A percentile compares a stretch with the other conserved stretches of the same genome.
Conservation (phyloP, 371 early-diverging fungal genomes). For the Basidiobolus heterosporus region DNA sequence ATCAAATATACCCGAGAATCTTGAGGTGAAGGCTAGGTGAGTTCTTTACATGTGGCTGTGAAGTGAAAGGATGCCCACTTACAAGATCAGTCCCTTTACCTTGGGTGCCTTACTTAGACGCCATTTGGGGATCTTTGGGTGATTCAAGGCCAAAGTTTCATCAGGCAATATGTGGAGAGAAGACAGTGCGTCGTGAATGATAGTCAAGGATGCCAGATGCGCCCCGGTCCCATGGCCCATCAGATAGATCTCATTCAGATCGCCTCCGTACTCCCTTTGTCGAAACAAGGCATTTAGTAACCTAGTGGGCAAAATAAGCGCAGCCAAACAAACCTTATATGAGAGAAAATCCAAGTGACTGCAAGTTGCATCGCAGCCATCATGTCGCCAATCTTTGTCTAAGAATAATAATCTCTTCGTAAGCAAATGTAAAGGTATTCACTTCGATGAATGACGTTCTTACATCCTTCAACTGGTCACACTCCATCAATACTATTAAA, state of each 20-base stretch:
- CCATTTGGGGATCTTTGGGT: background rate
- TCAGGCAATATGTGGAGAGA: slow-evolving; percentile 5
- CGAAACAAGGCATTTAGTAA: too few species aligned
- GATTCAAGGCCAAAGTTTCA: slow-evolving; percentile 11
- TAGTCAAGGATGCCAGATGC: slow-evolving; percentile 20
- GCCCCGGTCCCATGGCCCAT: slow-evolving; percentile 31
- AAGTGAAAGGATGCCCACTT: slow-evolving; percentile 3
- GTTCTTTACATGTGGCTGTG: too few species aligned
- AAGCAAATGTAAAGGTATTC: too few species aligned
- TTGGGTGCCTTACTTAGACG: slow-evolving; percentile 4
- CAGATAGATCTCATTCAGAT: slow-evolving; percentile 14
- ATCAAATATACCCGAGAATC: slow-evolving; percentile 44
- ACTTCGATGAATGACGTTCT: too few species aligned
- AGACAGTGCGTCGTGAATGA: slow-evolving; percentile 15
- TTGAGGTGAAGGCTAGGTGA: background rate
- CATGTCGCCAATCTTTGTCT: slow-evolving; percentile 16
- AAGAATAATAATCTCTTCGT: slow-evolving; percentile 9
- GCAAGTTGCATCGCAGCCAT: slow-evolving; percentile 14
- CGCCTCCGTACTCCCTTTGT: slow-evolving; percentile 10
- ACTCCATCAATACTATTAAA: too few species aligned
- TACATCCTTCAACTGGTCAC: too few species aligned
- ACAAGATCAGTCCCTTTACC: slow-evolving; percentile 33
- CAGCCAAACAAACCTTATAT: slow-evolving; percentile 4
- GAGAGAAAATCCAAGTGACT: slow-evolving; percentile 10
- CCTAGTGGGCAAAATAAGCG: too few species aligned